These are phyloP conservation scores for Pseudomonodictys pantanalensis DNA, from an alignment of 495 filamentous ascomycete species.

Conservation along the genomic window DNA sequence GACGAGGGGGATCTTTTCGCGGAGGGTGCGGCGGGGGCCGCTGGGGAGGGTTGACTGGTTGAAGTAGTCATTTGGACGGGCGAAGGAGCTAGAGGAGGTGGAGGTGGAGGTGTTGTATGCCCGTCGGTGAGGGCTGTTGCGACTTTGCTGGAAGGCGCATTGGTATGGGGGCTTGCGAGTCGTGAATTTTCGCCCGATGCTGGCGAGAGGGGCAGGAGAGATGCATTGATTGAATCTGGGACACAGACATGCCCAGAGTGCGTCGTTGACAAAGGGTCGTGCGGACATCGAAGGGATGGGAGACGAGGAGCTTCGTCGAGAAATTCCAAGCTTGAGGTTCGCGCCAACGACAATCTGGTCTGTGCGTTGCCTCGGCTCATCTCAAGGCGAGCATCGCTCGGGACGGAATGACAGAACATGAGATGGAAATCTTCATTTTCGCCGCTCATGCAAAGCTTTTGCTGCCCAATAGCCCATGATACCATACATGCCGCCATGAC, in stretches of 20 bases:
- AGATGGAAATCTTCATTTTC: too few relatives aligned
- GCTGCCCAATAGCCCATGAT: not conserved
- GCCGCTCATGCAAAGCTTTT: too few relatives aligned
- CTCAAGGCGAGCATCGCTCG: too few relatives aligned
- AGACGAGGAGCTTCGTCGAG: not conserved
- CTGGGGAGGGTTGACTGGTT: not conserved
- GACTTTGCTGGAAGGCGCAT: too few relatives aligned
- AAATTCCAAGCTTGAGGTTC: not conserved
- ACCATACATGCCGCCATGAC: not conserved
- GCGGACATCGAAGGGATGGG: constrained; percentile 8
- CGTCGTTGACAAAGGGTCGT: constrained; percentile 37
- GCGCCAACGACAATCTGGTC: not conserved
- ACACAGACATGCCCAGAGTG: constrained; percentile 43
- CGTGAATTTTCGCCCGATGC: too few relatives aligned
- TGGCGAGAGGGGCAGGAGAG: too few relatives aligned
- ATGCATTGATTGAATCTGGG: constrained; percentile 17
- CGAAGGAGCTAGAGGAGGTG: not conserved
- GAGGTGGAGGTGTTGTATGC: not conserved
- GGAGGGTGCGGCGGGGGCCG: not conserved
- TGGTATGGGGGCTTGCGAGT: too few relatives aligned
- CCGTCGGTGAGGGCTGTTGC: not conserved
- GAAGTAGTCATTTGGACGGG: not conserved
- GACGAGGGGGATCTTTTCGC: constrained; percentile 11
- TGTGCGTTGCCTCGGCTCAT: too few relatives aligned
- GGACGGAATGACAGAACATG: too few relatives aligned